phyloP scores from a whole-genome alignment of 2,329 filamentous ascomycete species.

The Xylaria multiplex region DNA sequence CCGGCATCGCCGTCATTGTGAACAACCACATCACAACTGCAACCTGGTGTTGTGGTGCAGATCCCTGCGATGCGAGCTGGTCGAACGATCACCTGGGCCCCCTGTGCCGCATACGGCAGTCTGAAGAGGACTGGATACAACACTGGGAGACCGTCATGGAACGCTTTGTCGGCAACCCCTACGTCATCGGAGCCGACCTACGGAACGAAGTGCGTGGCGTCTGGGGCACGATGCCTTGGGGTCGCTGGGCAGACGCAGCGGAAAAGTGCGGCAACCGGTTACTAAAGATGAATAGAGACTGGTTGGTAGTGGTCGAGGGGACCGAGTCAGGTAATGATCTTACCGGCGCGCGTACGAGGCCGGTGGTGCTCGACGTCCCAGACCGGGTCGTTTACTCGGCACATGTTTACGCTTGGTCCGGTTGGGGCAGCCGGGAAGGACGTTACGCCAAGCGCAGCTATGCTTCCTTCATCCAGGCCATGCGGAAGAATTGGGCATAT shows the following conservation, averaged over 20 bases:
- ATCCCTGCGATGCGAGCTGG: slow-evolving; percentile 75
- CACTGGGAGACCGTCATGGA: slow-evolving; percentile 74
- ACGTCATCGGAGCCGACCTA: slow-evolving; percentile 73
- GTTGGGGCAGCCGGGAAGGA: slow-evolving; percentile 70
- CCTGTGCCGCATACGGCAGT: slow-evolving; percentile 70
- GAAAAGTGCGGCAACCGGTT: slow-evolving; percentile 71
- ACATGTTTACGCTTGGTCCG: slow-evolving; percentile 76
- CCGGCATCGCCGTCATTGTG: slow-evolving; percentile 71
- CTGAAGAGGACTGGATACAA: slow-evolving; percentile 72
- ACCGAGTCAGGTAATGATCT: slow-evolving; percentile 75
- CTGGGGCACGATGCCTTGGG: slow-evolving; percentile 76
- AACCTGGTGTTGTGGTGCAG: slow-evolving; percentile 74
- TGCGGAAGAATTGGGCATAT: slow-evolving; percentile 74
- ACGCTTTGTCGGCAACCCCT: slow-evolving; percentile 65
- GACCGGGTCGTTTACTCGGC: slow-evolving; percentile 72
- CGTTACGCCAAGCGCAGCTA: slow-evolving; percentile 70
- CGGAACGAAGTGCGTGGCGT: slow-evolving; percentile 75
- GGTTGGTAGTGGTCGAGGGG: slow-evolving; percentile 75
- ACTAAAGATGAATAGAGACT: slow-evolving; percentile 67
- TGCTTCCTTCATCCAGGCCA: slow-evolving; percentile 68
- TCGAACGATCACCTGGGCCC: slow-evolving; percentile 70
- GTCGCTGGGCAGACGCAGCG: slow-evolving; percentile 70
- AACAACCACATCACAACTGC: slow-evolving; percentile 78
- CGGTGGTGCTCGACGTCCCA: slow-evolving; percentile 65
- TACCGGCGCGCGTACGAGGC: slow-evolving; percentile 63